A percentile compares a stretch with the other conserved stretches of the same genome.
These are phyloP conservation scores for Backusella circina DNA, from an alignment of 192 early-diverging fungal genomes.

Conservation along the genomic window DNA sequence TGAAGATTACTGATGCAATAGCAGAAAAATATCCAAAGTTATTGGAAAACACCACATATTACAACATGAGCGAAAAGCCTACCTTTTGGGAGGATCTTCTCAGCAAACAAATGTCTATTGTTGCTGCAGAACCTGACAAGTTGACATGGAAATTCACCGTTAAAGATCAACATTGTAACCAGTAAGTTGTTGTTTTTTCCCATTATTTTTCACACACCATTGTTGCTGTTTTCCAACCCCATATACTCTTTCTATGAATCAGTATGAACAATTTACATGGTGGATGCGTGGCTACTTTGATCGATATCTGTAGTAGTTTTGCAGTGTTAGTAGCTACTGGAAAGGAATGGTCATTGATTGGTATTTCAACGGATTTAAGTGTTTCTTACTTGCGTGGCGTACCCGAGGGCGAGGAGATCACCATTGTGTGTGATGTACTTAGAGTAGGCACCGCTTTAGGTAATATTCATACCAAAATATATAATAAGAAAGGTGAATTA, in stretches of 20 bases:
- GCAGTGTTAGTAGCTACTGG: slow-evolving; percentile 12
- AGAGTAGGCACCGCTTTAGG: slow-evolving; percentile 14
- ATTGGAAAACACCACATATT: not conserved
- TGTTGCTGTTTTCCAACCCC: not conserved
- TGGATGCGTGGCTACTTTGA: slow-evolving; percentile 30
- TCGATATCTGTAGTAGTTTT: slow-evolving; percentile 30
- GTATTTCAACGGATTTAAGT: slow-evolving; percentile 27
- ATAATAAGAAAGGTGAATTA: not conserved
- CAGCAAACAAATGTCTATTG: not conserved
- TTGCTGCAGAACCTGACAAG: slow-evolving; percentile 11
- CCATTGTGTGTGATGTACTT: slow-evolving; percentile 19
- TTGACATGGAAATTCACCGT: slow-evolving; percentile 26
- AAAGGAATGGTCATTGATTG: slow-evolving; percentile 14
- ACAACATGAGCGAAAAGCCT: not conserved
- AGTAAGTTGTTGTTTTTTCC: not conserved
- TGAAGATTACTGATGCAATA: slow-evolving; percentile 11
- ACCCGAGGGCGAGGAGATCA: not conserved
- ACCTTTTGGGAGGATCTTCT: slow-evolving; percentile 6
- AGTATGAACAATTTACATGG: slow-evolving; percentile 22
- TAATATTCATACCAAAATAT: slow-evolving; percentile 25
- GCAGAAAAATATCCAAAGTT: slow-evolving; percentile 17
- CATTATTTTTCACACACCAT: not conserved
- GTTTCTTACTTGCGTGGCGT: slow-evolving; percentile 11
- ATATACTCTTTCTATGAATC: not conserved
- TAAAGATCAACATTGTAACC: slow-evolving; percentile 16